Base-by-base conservation (phyloP, 768 basidiomycete species). In the Mycena rebaudengoi region DNA sequence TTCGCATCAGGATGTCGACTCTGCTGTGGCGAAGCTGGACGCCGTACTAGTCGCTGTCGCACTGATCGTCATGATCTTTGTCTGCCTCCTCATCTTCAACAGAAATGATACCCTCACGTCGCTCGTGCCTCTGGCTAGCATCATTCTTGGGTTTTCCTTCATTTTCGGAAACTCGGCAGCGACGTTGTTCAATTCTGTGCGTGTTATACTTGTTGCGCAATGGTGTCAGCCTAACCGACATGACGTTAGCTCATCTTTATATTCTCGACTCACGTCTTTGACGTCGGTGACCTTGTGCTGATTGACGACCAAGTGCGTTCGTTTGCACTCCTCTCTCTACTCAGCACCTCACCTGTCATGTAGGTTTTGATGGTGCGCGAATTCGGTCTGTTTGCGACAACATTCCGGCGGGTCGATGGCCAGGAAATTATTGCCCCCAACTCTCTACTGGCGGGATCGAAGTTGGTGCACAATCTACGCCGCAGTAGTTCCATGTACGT, bases 231-330 rank as follows among this genome's bases (percentile, higher is more conserved):
- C 18, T 7, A 49, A 35, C 21, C 20, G 16, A 52, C 14, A 29
- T 65, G 30, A 33, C 3, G 28, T 5, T 50, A 91, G 91, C 83
- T 94, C 21, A 90, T 94, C 69, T 94, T 94, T 79, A 92, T 93
- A 61, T 92, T 93, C 74, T 90, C 89, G 1, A 93, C 92, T 0
- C 92, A 94, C 71, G 89, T 91, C n/a, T 94, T 91, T 67, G 91
- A 93, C 72, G 89, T 94, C 7, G 92, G 92, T 7, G 92, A 94
- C 69, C 76, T 93, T 29, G 89, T 94, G 7, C 86, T 94, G 83
- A 92, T 94, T 65, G 92, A 94, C 70, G 87, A 89, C 57, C 85
- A 88, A 75, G 87, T 83, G 73, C 46, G 62, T 62, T 11, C 30
- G 45, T 63, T 43, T 14, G 28, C 32, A 12, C 29, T 26, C 44